Evolutionary conservation across 2,329 filamentous ascomycete species (phyloP), one percentile per base, ranked within the genome.

Genomic region (Fusarium heterosporum): DNA sequence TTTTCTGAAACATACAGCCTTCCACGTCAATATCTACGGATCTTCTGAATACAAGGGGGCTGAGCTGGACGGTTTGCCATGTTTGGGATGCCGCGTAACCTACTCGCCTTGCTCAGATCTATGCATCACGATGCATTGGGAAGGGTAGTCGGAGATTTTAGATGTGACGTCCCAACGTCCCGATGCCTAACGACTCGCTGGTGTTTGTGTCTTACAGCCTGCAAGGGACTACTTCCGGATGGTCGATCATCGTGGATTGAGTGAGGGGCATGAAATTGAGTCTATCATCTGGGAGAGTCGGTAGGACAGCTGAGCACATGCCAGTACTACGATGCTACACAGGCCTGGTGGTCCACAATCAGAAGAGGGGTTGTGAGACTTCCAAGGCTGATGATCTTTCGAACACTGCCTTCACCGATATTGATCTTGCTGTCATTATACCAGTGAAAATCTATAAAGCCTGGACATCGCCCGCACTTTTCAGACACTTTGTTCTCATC

Each of bases 381-480:
- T n/a, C 3, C 6, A 25, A 28, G 1, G 11, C 3, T 6, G 13
- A 8, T 17, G 26, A 16, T n/a, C 1, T 7, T 3, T 29, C 22
- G 8, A 8, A 13, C 9, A 6, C 16, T 14, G 1, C 14, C 6
- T 22, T 19, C 14, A 4, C 6, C 9, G n/a, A 32, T 6, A 12
- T 7, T 4, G 10, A 22, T 32, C 17, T 8, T 14, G 16, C 13
- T 14, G 2, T 32, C 17, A 4, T 26, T 2, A 16, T 14, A 1
- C 9, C 7, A 9, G 17, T 6, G 8, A n/a, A n/a, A 34, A 8
- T 48, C 45, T 48, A 36, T 48, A 48, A 48, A 48, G 30, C 6
- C 19, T 9, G 17, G 3, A 17, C 14, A n/a, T 2, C 14, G 6
- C 7, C 11, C 14, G 6, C 10, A 25, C 12, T 8, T 17, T 8